Evolutionary conservation across 352 stramenopile species (phyloP).

Genomic region (Globisporangium abappressorium): DNA sequence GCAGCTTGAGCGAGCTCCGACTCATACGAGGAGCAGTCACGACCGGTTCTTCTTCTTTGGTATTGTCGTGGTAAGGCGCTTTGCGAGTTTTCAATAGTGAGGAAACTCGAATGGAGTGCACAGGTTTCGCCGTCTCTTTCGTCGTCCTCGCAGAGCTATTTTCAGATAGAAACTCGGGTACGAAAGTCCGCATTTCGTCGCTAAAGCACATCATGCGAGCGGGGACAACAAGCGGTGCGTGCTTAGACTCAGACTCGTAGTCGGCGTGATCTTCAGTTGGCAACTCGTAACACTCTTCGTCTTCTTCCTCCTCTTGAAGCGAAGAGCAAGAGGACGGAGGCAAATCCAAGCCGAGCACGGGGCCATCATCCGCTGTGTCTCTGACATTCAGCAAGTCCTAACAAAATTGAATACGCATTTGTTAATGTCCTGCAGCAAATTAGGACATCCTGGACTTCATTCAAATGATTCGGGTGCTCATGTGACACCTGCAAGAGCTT

Average conservation of each 20-base stretch:
- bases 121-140: background rate
- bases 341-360: background rate
- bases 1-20: constrained; percentile 33
- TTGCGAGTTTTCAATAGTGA: background rate
- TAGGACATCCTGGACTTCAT: background rate
- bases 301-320: background rate
- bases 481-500: constrained; percentile 39
- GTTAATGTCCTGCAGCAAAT: background rate
- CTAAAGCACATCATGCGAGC: constrained; percentile 18
- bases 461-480: background rate
- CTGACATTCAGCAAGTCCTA: constrained; percentile 12
- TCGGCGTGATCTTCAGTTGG: background rate
- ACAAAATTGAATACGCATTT: no score
- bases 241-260: background rate
- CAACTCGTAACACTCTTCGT: background rate
- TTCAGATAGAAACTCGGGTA: background rate
- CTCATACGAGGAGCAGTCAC: constrained; percentile 14
- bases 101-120: background rate
- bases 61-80: background rate
- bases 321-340: background rate
- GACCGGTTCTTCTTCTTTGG: background rate
- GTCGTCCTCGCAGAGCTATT: background rate
- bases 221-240: background rate
- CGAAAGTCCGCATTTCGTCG: constrained; percentile 18
- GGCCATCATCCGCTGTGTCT: background rate